A percentile compares a stretch with the other conserved stretches of the same genome.
Conservation (phyloP, 2,329 filamentous ascomycete genomes). For the Coleophoma eucalyptorum region DNA sequence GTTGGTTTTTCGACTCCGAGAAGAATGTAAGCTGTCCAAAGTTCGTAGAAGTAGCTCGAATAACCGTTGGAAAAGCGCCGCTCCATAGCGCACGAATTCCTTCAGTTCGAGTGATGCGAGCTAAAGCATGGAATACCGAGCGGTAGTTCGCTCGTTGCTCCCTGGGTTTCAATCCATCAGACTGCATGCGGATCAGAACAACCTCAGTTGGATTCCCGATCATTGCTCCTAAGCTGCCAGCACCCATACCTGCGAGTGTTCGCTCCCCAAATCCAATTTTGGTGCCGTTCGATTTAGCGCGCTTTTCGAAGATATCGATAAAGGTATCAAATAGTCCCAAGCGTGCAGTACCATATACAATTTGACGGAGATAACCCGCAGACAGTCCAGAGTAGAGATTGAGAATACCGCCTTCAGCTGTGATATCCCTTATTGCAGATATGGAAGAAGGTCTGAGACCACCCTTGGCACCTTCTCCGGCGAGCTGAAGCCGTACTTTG, state of each 20-base stretch:
- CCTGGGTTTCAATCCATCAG: constrained; percentile 83
- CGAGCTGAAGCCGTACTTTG: constrained; percentile 94
- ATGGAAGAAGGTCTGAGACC: constrained; percentile 82
- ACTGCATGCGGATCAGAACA: constrained; percentile 96
- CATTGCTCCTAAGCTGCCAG: constrained; percentile 89
- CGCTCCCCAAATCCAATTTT: constrained; percentile 82
- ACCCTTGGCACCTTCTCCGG: constrained; percentile 79
- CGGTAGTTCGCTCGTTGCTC: constrained; percentile 89
- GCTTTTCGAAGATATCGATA: constrained; percentile 64
- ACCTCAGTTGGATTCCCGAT: constrained; percentile 95
- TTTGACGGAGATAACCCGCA: constrained; percentile 87
- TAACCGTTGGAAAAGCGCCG: constrained; percentile 85
- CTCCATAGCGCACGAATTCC: constrained; percentile 84
- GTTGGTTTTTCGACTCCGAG: constrained; percentile 81
- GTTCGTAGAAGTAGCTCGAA: constrained; percentile 95
- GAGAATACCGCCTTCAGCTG: constrained; percentile 78
- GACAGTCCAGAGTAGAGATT: constrained; percentile 95
- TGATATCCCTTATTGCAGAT: constrained; percentile 78
- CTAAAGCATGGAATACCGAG: constrained; percentile 86
- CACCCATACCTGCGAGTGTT: constrained; percentile 77
- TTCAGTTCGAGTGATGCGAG: constrained; percentile 75
- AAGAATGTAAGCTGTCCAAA: constrained; percentile 98
- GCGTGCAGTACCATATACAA: constrained; percentile 94
- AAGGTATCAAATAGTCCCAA: constrained; percentile 97
- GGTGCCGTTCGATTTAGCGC: constrained; percentile 66